Conservation (phyloP, 139 green algal species). For the Picocystis salinarum region DNA sequence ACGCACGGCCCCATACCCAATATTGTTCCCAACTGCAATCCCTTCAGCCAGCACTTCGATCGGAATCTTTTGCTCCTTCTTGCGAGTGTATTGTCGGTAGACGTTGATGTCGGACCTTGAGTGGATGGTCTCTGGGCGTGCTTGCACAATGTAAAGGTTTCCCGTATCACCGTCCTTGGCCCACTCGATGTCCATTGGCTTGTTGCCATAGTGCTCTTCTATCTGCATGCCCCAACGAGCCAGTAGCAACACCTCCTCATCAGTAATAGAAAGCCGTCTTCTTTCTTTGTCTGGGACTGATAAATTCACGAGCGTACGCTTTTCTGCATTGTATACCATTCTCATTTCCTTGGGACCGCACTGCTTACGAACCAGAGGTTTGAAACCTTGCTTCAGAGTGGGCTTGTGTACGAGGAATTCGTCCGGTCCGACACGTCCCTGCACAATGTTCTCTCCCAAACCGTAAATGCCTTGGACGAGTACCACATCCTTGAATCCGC, state of each 20-base stretch:
- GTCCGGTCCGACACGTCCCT: constrained; percentile 4
- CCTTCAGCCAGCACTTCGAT: background rate
- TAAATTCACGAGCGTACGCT: too few relatives aligned
- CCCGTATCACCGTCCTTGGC: constrained; percentile 5
- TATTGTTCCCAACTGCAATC: background rate
- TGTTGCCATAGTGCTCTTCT: constrained; percentile 6
- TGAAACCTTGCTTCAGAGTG: background rate
- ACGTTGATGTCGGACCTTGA: background rate
- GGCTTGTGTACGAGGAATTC: constrained; percentile 6
- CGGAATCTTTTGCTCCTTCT: background rate
- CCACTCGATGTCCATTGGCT: constrained; percentile 12
- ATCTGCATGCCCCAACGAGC: constrained; percentile 1
- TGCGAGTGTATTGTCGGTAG: background rate
- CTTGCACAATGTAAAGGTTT: constrained; percentile 11
- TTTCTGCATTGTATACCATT: constrained; percentile 8
- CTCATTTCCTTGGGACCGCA: constrained; percentile 5
- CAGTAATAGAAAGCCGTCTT: constrained; percentile 1
- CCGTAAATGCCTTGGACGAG: constrained; percentile 4
- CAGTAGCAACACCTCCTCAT: constrained; percentile 5
- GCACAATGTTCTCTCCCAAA: constrained; percentile 8
- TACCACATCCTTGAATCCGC: constrained; percentile 1
- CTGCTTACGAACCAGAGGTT: constrained; percentile 2
- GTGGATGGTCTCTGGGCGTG: constrained; percentile 1
- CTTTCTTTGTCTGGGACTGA: background rate
- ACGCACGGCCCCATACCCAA: background rate